These are phyloP conservation scores for Candida labiduridarum DNA, from an alignment of 1,139 yeast genomes.

Conservation along the genomic window DNA sequence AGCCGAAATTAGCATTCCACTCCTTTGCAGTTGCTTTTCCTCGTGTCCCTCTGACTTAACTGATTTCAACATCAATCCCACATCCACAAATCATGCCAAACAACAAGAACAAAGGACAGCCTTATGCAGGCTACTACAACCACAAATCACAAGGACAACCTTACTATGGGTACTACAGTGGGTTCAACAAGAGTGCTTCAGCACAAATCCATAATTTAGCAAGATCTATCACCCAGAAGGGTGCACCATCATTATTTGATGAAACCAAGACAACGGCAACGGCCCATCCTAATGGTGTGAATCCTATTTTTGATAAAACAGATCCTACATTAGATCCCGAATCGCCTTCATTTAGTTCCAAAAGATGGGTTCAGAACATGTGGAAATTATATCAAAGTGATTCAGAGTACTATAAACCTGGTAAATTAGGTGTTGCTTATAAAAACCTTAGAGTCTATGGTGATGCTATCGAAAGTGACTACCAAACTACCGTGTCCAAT, in stretches of 20 bases:
- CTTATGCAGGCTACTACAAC: slow-evolving; percentile 12
- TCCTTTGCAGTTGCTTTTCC: not conserved
- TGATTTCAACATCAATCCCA: not conserved
- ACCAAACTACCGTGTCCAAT: slow-evolving; percentile 70
- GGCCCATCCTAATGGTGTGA: slow-evolving; percentile 11
- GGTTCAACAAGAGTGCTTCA: slow-evolving; percentile 14
- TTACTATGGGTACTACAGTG: slow-evolving; percentile 16
- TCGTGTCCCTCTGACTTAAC: not conserved
- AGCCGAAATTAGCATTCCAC: not conserved
- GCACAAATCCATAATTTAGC: slow-evolving; percentile 16
- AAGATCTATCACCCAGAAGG: slow-evolving; percentile 10
- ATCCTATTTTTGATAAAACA: slow-evolving; percentile 15
- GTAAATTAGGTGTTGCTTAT: slow-evolving; percentile 71
- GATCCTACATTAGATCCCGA: slow-evolving; percentile 14
- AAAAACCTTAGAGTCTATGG: slow-evolving; percentile 72
- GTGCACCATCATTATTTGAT: slow-evolving; percentile 9
- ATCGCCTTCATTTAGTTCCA: slow-evolving; percentile 13
- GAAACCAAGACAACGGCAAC: slow-evolving; percentile 9
- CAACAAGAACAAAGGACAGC: slow-evolving; percentile 7
- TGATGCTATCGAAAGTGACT: slow-evolving; percentile 73
- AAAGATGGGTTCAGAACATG: slow-evolving; percentile 70
- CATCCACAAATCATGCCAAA: not conserved
- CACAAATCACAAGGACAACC: slow-evolving; percentile 16
- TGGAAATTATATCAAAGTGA: slow-evolving; percentile 56
- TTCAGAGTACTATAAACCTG: slow-evolving; percentile 64